Conservation (phyloP, 1,284 basidiomycete genomes). For the Tausonia pullulans region DNA sequence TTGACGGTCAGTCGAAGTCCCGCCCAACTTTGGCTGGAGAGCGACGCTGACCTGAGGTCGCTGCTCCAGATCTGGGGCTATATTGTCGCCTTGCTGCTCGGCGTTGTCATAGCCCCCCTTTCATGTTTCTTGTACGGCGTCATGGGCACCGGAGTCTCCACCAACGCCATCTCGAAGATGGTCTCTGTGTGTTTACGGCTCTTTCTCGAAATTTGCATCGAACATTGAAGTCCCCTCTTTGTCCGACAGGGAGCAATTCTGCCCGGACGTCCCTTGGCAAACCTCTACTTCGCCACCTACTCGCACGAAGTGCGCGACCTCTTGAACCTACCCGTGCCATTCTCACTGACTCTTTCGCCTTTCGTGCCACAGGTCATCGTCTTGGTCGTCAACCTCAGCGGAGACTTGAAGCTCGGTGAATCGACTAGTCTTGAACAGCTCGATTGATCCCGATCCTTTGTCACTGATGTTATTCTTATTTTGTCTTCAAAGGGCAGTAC, state of each 20-base stretch:
- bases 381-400: constrained; percentile 19
- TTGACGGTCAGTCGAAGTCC: no score
- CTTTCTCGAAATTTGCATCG: no score
- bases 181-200: no score
- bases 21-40: no score
- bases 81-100: constrained; percentile 21
- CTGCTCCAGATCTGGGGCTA: constrained; percentile 20
- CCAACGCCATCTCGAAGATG: constrained; percentile 23
- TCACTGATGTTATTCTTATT: not conserved
- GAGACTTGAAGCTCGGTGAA: constrained; percentile 22
- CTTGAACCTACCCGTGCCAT: no score
- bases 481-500: constrained; percentile 46
- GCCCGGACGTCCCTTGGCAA: constrained; percentile 22
- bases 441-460: not conserved
- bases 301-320: constrained; percentile 13
- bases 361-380: constrained; percentile 12
- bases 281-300: constrained; percentile 23
- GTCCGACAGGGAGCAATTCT: constrained; percentile 18
- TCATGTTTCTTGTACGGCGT: constrained; percentile 20
- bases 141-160: constrained; percentile 21
- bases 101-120: constrained; percentile 21
- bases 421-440: no score
- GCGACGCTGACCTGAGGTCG: no score
- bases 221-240: no score
- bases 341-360: no score